These are phyloP conservation scores for Fusarium sp. DNA, from an alignment of 2,329 filamentous ascomycete species.

Conservation along the genomic window DNA sequence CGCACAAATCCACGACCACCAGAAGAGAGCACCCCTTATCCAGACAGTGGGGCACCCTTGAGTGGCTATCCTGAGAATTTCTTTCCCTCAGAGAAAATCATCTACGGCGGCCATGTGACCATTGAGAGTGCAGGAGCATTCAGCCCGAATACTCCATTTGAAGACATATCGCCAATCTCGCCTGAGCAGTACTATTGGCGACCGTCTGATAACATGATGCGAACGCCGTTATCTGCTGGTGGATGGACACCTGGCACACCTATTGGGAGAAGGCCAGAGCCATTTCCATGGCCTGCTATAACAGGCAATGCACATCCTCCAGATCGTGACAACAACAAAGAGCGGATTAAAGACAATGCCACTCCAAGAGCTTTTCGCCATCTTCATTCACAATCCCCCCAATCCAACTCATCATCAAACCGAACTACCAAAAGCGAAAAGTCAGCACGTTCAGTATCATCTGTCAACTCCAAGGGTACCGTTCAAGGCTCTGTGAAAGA, in stretches of 20 bases:
- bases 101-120: constrained; percentile 36
- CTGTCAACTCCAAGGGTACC: not conserved
- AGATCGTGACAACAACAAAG: not conserved
- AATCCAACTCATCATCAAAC: constrained; percentile 9
- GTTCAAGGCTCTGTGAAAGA: not conserved
- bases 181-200: constrained; percentile 33
- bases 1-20: constrained; percentile 43
- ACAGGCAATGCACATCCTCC: not conserved
- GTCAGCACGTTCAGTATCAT: not conserved
- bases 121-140: constrained; percentile 8
- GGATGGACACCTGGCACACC: constrained; percentile 20
- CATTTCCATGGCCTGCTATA: constrained; percentile 35
- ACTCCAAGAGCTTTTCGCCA: not conserved
- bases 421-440: not conserved
- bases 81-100: constrained; percentile 13
- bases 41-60: constrained; percentile 28
- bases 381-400: not conserved
- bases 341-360: not conserved
- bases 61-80: constrained; percentile 36
- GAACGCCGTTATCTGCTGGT: constrained; percentile 17
- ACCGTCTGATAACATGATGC: constrained; percentile 17
- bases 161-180: constrained; percentile 29
- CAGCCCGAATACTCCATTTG: constrained; percentile 35
- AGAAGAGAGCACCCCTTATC: constrained; percentile 46
- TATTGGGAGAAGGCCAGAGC: constrained; percentile 28